Percentiles rank a stretch among this genome's conserved stretches.
phyloP scores from a whole-genome alignment of 2,329 filamentous ascomycete species.

The Alternaria burnsii region DNA sequence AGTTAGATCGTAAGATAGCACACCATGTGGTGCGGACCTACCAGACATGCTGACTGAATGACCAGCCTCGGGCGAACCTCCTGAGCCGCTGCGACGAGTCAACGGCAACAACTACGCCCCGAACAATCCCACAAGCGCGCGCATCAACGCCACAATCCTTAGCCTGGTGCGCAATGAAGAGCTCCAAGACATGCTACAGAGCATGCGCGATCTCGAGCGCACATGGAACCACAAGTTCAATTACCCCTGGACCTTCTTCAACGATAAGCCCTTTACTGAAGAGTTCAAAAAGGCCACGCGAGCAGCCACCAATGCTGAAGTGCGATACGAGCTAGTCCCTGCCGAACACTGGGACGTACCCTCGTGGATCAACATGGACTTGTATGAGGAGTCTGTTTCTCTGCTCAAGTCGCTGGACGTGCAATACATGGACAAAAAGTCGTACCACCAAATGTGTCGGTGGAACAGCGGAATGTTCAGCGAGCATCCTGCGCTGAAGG shows the following conservation, averaged over 20 bases:
- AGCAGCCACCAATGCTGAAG: slow-evolving; percentile 86
- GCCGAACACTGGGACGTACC: slow-evolving; percentile 93
- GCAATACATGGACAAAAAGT: slow-evolving; percentile 87
- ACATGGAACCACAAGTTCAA: slow-evolving; percentile 99
- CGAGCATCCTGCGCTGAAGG: slow-evolving; percentile 85
- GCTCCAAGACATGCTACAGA: slow-evolving; percentile 80
- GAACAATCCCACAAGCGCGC: slow-evolving; percentile 76
- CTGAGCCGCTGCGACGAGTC: slow-evolving; percentile 76
- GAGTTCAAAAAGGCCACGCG: slow-evolving; percentile 88
- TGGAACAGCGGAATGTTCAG: slow-evolving; percentile 99
- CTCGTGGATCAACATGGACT: slow-evolving; percentile 87
- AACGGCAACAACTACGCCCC: slow-evolving; percentile 77
- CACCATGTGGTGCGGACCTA: neutral
- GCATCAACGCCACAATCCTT: slow-evolving; percentile 92
- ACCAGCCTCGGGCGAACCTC: slow-evolving; percentile 82
- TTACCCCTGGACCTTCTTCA: slow-evolving; percentile 99
- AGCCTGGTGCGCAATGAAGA: slow-evolving; percentile 94
- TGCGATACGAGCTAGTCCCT: slow-evolving; percentile 87
- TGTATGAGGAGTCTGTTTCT: slow-evolving; percentile 84
- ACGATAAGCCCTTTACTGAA: slow-evolving; percentile 90
- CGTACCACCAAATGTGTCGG: slow-evolving; percentile 98
- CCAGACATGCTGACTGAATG: slow-evolving; percentile 6
- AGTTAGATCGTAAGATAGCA: slow-evolving; percentile 77
- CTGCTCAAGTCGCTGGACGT: slow-evolving; percentile 84
- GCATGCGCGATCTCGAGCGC: slow-evolving; percentile 89